Evolutionary conservation across 2,329 filamentous ascomycete species (phyloP), one percentile per base, ranked within the genome.

Genomic region (Ceratocystis colombiana): DNA sequence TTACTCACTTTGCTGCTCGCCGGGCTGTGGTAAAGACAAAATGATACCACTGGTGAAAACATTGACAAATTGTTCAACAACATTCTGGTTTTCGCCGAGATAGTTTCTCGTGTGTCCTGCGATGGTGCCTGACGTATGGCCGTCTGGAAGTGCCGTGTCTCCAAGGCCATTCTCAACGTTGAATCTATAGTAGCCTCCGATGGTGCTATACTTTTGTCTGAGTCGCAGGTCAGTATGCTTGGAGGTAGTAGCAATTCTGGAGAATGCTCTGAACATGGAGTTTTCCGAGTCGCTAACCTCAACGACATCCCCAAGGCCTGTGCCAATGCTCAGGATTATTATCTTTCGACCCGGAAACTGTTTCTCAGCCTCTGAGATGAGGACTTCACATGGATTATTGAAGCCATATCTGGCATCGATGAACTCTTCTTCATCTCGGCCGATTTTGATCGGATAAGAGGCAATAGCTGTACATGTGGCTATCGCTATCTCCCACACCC

Each of bases 301-400:
- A 15, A 71, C 69, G 10, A 71, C 68, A 7, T 69, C 41, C 5
- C 71, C 70, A 8, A 72, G 67, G 1, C 72, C 72, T 0, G 72
- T 73, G 4, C 72, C 71, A 30, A 73, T 71, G 48, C 72, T 73
- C 1, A 73, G 68, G 25, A 73, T 45, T 8, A 64, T 70, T 1
- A 65, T 25, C 20, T 37, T 37, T 10, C 46, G 66, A 48, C 10
- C 59, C 8, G 72, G 72, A 50, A 72, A 74, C 57, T 71, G 68
- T 1, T 50, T 61, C 50, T 67, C 45, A 5, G 73, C 73, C 62
- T 74, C 73, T 4, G 70, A 63, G 8, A 74, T 70, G 12, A 75
- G 68, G 1, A 72, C 68, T 28, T 73, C 69, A 57, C 70, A 71
- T 20, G 74, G 73, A 59, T 75, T 75, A 64, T 75, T 75, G 45